Base-by-base conservation (phyloP, 805 yeast genomes). In the Barnettozyma botsteinii region DNA sequence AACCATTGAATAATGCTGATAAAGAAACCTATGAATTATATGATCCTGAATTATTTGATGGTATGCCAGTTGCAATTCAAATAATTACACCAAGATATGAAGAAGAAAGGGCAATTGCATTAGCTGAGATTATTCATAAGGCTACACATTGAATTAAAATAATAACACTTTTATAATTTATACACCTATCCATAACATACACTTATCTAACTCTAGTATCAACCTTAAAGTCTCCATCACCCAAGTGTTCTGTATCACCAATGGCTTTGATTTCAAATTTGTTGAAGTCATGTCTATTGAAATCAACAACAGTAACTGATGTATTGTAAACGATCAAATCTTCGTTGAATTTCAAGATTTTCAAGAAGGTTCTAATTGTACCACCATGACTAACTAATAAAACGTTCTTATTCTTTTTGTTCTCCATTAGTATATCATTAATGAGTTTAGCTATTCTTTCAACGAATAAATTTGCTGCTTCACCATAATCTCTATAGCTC, bases 341-440 rank as follows among this genome's bases (percentile, higher is more conserved):
- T 37, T 76, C 64, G 3, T 64, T 68, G 5, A 58, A 51, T 35
- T 75, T 61, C 31, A 82, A 61, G 55, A 78, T 67, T 44, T 72
- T 72, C 29, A 75, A 55, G 27, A 80, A 69, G 22, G 77, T 72
- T 33, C 85, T 73, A 14, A 86, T 79, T 2, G 83, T 82, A 8
- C 95, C 95, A 17, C 95, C 95, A 57, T 86, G 95, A 12, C 87
- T 76, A 41, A 86, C 75, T 17, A 85, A 43, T 12, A 79, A 64
- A 2, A 82, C 70, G 50, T 83, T 84, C 36, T 60, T 61, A n/a
- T 42, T 45, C 1, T 42, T 55, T 19, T 59, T 59, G 2, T 61
- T 52, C 0, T 62, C 64, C 9, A 65, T 61, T 4, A 77, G 55
- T 60, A 14, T 81, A 62, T 41, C 88, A 62, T 4, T 46, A 52